Evolutionary conservation across 2,329 filamentous ascomycete species (phyloP), one percentile per base, ranked within the genome.

Genomic region (Xylariaceae sp.): DNA sequence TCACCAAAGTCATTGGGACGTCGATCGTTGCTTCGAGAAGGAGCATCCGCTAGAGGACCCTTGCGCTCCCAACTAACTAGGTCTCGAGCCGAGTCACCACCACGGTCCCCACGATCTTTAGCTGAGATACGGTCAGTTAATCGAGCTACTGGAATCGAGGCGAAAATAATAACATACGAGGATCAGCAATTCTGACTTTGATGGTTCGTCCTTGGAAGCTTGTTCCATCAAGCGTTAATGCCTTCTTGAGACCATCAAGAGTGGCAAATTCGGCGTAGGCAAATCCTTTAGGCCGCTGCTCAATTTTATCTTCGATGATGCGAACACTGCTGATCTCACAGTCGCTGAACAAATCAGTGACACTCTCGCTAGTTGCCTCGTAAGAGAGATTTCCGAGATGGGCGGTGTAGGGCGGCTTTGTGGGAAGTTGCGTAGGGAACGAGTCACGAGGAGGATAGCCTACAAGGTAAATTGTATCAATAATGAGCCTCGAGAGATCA

Each of bases 351-450:
- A 97, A 94, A 46, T 92, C 89, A 64, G 82, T 86, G 59, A 99
- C 87, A 67, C 92, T 88, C 63, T 86, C 88, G 61, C 84, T 83
- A 48, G 90, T 94, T 50, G 92, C 90, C 71, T 99, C 93, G 75
- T 97, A 99, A 43, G 93, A 94, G 57, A 99, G 84, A 72, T 99
- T 99, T 68, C 94, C 94, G 56, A 99, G 82, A 76, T 99, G 94
- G 59, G 92, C 93, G 55, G 94, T 99, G 76, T 86, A 99, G 10
- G 94, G 94, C 55, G 95, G 94, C 77, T 91, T 92, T 60, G 90
- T 88, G 50, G 94, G 94, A 49, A 99, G 84, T 49, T 72, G 71
- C 64, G 75, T 73, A 21, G 92, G 92, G 52, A 91, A 84, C 65
- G 87, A 81, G 70, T 96, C 91, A 72, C 91, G 89, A 60, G 76